Base-by-base conservation (phyloP, 2,329 filamentous ascomycete genomes). In the Colletotrichum magnum region DNA sequence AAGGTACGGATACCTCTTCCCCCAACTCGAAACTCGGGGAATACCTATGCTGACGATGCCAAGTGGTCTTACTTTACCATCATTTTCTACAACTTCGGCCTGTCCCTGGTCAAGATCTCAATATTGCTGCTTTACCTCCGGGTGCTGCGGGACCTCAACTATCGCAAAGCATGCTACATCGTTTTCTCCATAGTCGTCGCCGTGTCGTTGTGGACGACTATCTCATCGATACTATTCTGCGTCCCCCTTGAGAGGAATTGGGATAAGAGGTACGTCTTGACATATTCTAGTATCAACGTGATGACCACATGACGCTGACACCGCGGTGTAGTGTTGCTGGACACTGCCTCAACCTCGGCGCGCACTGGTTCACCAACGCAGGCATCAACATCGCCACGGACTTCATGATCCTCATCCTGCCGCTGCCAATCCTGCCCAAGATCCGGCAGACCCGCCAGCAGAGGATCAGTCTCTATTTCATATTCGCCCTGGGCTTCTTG, bases 401-500 rank as follows among this genome's bases (percentile, higher is more conserved):
- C 41, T 75, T 77, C 39, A 54, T 75, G 43, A 75, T 75, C 50
- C 73, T 74, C 16, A 61, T 75, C 28, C 64, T 77, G 7, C 75
- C 75, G 3, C 67, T 77, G 2, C 75, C 75, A 2, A 71, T 76
- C 1, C 68, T 77, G 5, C 70, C 69, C 21, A 70, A 64, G 5
- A 70, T 77, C 52, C 70, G 70, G 21, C 67, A 73, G 4, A 62
- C 69, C 6, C 69, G 56, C 12, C 58, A 65, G 24, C 72, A 77
- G 51, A 77, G 75, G 61, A 64, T 73, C 16, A 56, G 73, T 21
- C 56, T 75, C 6, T 73, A 70, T n/a, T 59, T 64, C 21, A 66
- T 76, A 13, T 77, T 77, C 50, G 74, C 71, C 0, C 71, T 77
- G n/a, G 75, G 75, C 3, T 73, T 76, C 36, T 72, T 74, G 73